Evolutionary conservation across 2,329 filamentous ascomycete species (phyloP), one percentile per base, ranked within the genome.

Genomic region (Talaromyces rugulosus): DNA sequence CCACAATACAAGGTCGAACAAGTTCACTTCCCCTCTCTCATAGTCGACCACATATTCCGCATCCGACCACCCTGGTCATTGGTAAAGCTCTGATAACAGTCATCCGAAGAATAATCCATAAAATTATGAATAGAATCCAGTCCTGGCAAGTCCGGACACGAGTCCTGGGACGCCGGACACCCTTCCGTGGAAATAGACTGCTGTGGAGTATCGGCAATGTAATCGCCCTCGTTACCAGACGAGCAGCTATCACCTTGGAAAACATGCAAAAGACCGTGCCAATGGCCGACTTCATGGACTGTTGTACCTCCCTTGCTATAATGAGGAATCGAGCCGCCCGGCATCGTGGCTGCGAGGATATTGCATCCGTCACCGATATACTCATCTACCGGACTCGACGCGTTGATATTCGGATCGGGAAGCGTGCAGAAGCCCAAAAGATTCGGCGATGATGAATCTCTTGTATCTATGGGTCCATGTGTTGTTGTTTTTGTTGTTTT

Each of bases 101-200:
- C 78, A 75, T 86, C 84, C 7, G 75, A 80, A 4, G 78, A 81
- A 69, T 86, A 85, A 71, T 87, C 84, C 84, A 87, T 86, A 66
- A 82, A 86, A 68, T 86, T 85, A 63, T 83, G 81, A 60, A 86
- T 81, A 3, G 81, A 75, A 71, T 86, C 84, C 12, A 76, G 59
- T 0, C 80, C 81, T 11, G 74, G 71, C 28, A 72, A 71, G 28
- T 71, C 69, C 0, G 81, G 81, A 67, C 83, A 86, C 18, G 76
- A 82, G 66, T 82, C 77, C 72, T 85, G 85, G 2, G 67, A 70
- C 0, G 65, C 67, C 1, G 83, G 84, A 70, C 84, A 87, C 1
- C 83, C 83, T 64, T 81, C 78, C n/a, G 84, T 86, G n/a, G 75
- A 90, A 53, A 80, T 88, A 67, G 64, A 78, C 64, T 80, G 74